Evolutionary conservation across 345 rosid genomes (phyloP).

Genomic region (Boechera stricta): DNA sequence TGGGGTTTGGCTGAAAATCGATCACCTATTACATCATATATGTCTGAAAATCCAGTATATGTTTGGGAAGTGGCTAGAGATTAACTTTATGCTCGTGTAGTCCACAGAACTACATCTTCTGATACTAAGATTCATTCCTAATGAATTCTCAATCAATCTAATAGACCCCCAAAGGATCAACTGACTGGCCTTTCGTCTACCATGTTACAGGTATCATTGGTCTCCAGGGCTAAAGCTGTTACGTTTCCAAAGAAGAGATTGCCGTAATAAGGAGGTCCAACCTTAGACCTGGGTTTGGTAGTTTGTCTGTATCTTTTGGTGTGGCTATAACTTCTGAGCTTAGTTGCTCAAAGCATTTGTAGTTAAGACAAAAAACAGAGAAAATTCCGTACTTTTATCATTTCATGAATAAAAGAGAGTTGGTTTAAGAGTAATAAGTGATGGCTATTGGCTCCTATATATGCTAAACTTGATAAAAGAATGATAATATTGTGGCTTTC

Average conservation of each 20-base stretch:
- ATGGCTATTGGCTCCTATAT: background rate
- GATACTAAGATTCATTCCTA: background rate
- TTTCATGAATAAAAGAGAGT: conserved; percentile 17
- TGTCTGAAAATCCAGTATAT: background rate
- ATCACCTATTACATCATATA: conserved; percentile 6
- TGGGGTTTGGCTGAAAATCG: background rate
- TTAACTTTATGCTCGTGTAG: background rate
- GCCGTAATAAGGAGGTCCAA: conserved; percentile 36
- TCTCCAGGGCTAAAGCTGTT: conserved; percentile 45
- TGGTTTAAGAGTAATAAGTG: background rate
- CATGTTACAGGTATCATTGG: conserved; percentile 45
- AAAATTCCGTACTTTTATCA: background rate
- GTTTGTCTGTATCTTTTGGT: conserved; percentile 8
- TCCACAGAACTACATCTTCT: background rate
- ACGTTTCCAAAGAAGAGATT: conserved; percentile 11
- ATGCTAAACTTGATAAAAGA: background rate
- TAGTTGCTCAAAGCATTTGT: conserved; percentile 16
- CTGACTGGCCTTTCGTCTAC: conserved; percentile 16
- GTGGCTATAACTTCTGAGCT: conserved; percentile 18
- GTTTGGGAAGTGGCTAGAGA: conserved; percentile 18
- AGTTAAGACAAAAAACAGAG: conserved; percentile 15
- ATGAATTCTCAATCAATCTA: conserved; percentile 1
- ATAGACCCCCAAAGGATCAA: background rate
- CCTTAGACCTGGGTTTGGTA: conserved; percentile 29
- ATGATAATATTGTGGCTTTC: too few species aligned